Percentiles rank a stretch among this genome's conserved stretches.
Evolutionary conservation across 805 yeast genomes (phyloP).

Genomic region (Pichia rugopelliculosa): DNA sequence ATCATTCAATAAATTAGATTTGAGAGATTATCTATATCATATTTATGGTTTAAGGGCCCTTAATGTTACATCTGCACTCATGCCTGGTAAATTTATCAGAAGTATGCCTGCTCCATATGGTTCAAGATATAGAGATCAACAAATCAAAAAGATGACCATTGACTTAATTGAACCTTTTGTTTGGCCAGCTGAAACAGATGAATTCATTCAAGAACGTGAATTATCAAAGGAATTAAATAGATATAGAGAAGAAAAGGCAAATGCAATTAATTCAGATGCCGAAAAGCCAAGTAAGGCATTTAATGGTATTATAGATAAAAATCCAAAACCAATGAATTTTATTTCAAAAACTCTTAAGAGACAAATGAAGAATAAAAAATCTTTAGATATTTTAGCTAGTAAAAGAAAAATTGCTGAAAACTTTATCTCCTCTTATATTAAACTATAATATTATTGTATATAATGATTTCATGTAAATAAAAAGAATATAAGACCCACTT

Average conservation of each 20-base stretch:
- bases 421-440: slow-evolving; percentile 25
- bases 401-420: slow-evolving; percentile 25
- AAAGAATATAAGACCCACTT: neutral
- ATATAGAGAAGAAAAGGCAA: slow-evolving; percentile 44
- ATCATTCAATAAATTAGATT: slow-evolving; percentile 86
- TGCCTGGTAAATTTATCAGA: slow-evolving; percentile 63
- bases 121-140: slow-evolving; percentile 71
- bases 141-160: slow-evolving; percentile 91
- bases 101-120: slow-evolving; percentile 42
- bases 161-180: slow-evolving; percentile 94
- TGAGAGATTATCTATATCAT: slow-evolving; percentile 88
- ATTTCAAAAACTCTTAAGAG: slow-evolving; percentile 44
- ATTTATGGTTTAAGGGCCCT: slow-evolving; percentile 86
- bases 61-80: slow-evolving; percentile 77
- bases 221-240: slow-evolving; percentile 40
- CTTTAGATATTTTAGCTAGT: slow-evolving; percentile 24
- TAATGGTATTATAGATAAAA: slow-evolving; percentile 54
- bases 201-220: slow-evolving; percentile 25
- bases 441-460: neutral
- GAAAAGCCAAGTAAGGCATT: slow-evolving; percentile 63
- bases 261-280: slow-evolving; percentile 56
- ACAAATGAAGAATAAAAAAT: slow-evolving; percentile 39
- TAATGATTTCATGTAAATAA: neutral
- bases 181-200: slow-evolving; percentile 69
- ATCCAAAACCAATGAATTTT: slow-evolving; percentile 58